Evolutionary conservation across 257 asterid species (phyloP), one percentile per base, ranked within the genome.

Genomic region (Ligustrum vulgare): DNA sequence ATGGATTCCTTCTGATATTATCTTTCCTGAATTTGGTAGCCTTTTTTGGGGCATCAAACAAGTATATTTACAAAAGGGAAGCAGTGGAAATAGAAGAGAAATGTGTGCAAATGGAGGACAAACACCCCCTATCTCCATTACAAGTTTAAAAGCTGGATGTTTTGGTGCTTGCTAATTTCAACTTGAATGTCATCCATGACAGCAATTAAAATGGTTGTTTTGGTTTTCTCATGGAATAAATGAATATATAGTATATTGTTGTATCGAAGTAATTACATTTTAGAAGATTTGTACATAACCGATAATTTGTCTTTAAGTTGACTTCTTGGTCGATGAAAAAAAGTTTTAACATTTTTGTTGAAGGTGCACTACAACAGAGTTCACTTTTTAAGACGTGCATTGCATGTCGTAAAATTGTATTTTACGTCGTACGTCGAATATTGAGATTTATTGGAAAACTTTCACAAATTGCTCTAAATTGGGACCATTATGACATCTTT

Each of bases 11-110:
- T 45, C 37, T 93, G 72, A 43, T 87, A 37, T 64, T 91, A 8
- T 91, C 94, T 0, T 64, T 41, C 0, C 7, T 91, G 2, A 91
- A 89, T 70, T n/a, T 91, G 83, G 87, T 71, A 6, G 84, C 64
- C 2, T 93, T 85, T 78, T 37, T 91, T 18, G 60, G 84, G 89
- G 96, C 94, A 2, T 81, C 98, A 20, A 84, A n/a, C 51, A 88
- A 79, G 75, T 90, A 88, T 32, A 87, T 86, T 69, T 91, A 91
- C 80, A 93, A 93, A 77, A 90, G 78, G 13, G 98, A 89, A 70
- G 78, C 83, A 2, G 77, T 54, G 0, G 89, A 88, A 71, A 56
- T 75, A 45, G 87, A 73, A 70, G 90, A 78, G 31, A 82, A 72
- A 22, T 67, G 84, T 78, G 72, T 71, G 33, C 80, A 78, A 76